Evolutionary conservation across 2,329 filamentous ascomycete species (phyloP), one percentile per base, ranked within the genome.

Genomic region (Scleromitrula shiraiana): DNA sequence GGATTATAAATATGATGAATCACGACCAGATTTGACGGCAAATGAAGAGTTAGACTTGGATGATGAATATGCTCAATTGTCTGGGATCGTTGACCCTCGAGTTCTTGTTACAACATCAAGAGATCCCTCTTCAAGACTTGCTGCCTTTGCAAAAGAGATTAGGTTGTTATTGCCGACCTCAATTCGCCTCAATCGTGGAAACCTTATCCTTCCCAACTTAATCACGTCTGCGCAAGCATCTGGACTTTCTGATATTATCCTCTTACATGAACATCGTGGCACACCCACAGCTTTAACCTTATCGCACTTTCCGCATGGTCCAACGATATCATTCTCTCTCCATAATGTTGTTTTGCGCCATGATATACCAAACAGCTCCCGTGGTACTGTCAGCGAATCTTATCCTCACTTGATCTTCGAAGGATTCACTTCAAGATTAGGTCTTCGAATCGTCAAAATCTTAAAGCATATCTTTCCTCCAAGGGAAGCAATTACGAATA

Each of bases 401-500:
- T 98, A 96, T 60, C 93, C 93, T 0, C 91, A 97, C 62, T 73
- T 98, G 2, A 87, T 98, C 53, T 97, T 98, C 60, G 93, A 98
- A 61, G 89, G 89, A 2, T 97, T 98, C 68, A 85, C 77, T 5
- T 88, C 85, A 5, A 78, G 77, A 27, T 71, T 97, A 5, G 93
- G 93, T 46, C 76, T 82, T 59, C 78, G 93, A 15, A 82, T 96
- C 14, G 85, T 89, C 43, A 90, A 94, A 65, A 86, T 97, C 12
- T 67, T 98, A 35, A 95, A 97, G 67, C 91, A 98, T 59, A 70
- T 96, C 2, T 98, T 96, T 62, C 93, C 93, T 5, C 93, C 94
- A 0, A 76, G 90, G 46, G 91, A 96, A 60, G 75, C 80, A 1
- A 75, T 81, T 27, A 87, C 82, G 7, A 76, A 67, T 62, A 83